Conservation (phyloP, 225 moss, liverwort and hornwort species). For the Ulota crispa region DNA sequence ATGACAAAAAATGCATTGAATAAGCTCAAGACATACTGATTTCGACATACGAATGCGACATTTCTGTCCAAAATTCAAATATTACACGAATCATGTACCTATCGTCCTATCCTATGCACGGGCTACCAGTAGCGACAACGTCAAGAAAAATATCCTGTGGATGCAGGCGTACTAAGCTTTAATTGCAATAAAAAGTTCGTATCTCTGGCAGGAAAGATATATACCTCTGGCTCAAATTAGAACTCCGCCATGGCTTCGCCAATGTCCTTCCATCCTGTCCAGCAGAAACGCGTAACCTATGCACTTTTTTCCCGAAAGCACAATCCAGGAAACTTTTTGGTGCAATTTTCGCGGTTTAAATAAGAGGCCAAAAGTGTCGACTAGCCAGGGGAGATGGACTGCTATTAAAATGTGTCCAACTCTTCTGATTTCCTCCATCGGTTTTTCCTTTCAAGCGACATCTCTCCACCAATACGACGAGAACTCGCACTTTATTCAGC, state of each 20-base stretch:
- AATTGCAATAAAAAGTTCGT: not conserved
- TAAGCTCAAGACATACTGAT: no score
- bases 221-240: not conserved
- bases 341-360: conserved; percentile 8
- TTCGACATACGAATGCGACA: not conserved
- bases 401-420: not conserved
- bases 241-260: conserved; percentile 1
- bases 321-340: not conserved
- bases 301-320: not conserved
- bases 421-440: conserved; percentile 19
- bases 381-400: not conserved
- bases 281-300: conserved; percentile 1
- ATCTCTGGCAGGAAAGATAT: not conserved
- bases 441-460: conserved; percentile 13
- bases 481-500: not conserved
- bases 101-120: no score
- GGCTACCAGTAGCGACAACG: not conserved
- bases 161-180: not conserved
- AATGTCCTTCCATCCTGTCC: not conserved
- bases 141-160: not conserved
- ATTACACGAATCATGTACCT: not conserved
- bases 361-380: not conserved
- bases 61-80: not conserved
- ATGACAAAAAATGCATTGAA: not conserved
- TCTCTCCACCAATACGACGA: not conserved